A percentile compares a stretch with the other conserved stretches of the same genome.
These are phyloP conservation scores for Penicillium sp. DNA, from an alignment of 2,329 filamentous ascomycete species.

Conservation along the genomic window DNA sequence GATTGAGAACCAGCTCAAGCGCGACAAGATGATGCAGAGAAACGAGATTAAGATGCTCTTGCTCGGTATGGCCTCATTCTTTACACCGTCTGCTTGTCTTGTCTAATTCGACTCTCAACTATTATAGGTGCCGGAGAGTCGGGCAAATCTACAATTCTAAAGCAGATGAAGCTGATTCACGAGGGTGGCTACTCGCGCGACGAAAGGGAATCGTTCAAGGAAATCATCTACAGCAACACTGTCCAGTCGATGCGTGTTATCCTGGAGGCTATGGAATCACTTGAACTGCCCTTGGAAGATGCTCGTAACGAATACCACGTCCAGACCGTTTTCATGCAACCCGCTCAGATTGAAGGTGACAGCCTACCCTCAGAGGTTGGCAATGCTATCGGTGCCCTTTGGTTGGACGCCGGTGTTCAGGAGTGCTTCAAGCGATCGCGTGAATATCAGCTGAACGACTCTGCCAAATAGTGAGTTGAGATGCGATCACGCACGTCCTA, in stretches of 20 bases:
- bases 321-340: conserved; percentile 98
- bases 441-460: conserved; percentile 96
- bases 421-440: conserved; percentile 94
- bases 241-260: conserved; percentile 74
- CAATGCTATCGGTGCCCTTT: conserved; percentile 87
- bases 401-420: conserved; percentile 91
- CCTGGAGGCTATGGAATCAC: conserved; percentile 70
- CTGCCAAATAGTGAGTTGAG: conserved; percentile 82
- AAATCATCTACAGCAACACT: conserved; percentile 75
- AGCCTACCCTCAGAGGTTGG: conserved; percentile 93
- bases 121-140: conserved; percentile 90
- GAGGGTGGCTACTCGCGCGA: conserved; percentile 98
- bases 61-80: conserved; percentile 70
- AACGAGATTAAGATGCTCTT: conserved; percentile 99
- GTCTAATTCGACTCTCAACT: conserved; percentile 10
- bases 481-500: neutral
- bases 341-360: conserved; percentile 93
- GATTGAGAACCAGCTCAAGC: conserved; percentile 99
- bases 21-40: conserved; percentile 97
- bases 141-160: conserved; percentile 91
- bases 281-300: conserved; percentile 83
- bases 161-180: conserved; percentile 99
- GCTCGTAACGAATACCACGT: conserved; percentile 95
- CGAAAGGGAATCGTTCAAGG: conserved; percentile 71
- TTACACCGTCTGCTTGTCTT: conserved; percentile 13